Base-by-base conservation (phyloP, 768 basidiomycete genomes). In the Pluteus cervinus region DNA sequence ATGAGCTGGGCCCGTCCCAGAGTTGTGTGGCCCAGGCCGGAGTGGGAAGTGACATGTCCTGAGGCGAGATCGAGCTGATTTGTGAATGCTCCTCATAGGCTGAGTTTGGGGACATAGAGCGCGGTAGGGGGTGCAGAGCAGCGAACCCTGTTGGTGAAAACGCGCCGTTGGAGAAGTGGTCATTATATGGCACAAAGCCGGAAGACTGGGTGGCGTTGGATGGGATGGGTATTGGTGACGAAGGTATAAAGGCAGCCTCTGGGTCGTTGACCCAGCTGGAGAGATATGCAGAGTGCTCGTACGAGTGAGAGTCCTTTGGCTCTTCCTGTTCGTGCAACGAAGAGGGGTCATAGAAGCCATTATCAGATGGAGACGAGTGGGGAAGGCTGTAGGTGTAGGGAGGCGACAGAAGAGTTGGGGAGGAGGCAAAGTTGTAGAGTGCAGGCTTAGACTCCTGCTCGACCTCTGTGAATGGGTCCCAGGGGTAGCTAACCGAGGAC, bases 1-100 rank as follows among this genome's bases (percentile, higher is more conserved):
- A 56, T 32, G 69, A 62, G 33, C 62, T 63, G n/a, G 71, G 59
- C 4, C 63, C 50, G 38, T 78, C 75, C 74, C 75, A 86, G 21
- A 83, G 62, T 42, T 85, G 79, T 7, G 76, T 59, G 10, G 76
- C 77, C 84, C 84, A 86, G 2, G 64, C 50, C 1, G 84, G 82
- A 4, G 79, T 65, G 36, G 65, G 67, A 18, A 76, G 56, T 22
- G 77, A 69, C 4, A 74, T 75, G 31, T 83, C 79, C 12, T 69
- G 65, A 11, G 82, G 78, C 5, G 81, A 77, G 40, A 79, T 67
- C 1, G 82, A 79, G 18, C 67, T 59, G 8, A 76, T 57, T 44
- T 65, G 53, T 47, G 57, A 57, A 33, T 54, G 57, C 17, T 71
- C 75, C 24, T 76, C 75, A 40, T 67, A 73, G 1, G 68, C 62